A percentile compares a stretch with the other conserved stretches of the same genome.
Evolutionary conservation across 306 rosid genomes (phyloP).

Genomic region (Astragalus membranaceus): DNA sequence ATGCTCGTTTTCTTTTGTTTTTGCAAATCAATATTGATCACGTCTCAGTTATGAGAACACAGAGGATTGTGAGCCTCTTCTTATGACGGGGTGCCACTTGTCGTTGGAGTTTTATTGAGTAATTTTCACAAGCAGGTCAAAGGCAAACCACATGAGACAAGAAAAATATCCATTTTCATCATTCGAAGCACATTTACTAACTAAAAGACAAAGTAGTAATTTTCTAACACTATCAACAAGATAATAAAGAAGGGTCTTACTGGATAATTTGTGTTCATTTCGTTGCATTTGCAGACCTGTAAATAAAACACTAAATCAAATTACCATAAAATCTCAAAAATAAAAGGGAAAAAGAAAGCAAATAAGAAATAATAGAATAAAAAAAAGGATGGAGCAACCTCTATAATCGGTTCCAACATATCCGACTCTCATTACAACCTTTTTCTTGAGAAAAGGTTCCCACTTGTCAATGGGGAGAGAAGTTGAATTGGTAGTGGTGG

Average conservation of each 20-base stretch:
- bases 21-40: too few relatives aligned
- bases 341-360: background rate
- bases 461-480: constrained; percentile 22
- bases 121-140: too few relatives aligned
- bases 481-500: constrained; percentile 1
- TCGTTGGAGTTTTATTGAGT: too few relatives aligned
- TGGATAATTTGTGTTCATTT: constrained; percentile 52
- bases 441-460: constrained; percentile 36
- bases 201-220: background rate
- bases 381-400: constrained; percentile 5
- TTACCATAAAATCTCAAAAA: background rate
- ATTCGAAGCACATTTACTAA: background rate
- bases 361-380: too few relatives aligned
- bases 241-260: constrained; percentile 30
- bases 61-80: too few relatives aligned
- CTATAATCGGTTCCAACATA: constrained; percentile 39
- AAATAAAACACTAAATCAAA: background rate
- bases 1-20: too few relatives aligned
- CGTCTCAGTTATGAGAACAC: too few relatives aligned
- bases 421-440: constrained; percentile 42
- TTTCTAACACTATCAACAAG: background rate
- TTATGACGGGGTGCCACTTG: too few relatives aligned
- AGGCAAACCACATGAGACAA: background rate
- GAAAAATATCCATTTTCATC: background rate
- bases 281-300: constrained; percentile 79